These are phyloP conservation scores for Gracilaria domingensis DNA, from an alignment of 23 red algal genomes.

Conservation along the genomic window DNA sequence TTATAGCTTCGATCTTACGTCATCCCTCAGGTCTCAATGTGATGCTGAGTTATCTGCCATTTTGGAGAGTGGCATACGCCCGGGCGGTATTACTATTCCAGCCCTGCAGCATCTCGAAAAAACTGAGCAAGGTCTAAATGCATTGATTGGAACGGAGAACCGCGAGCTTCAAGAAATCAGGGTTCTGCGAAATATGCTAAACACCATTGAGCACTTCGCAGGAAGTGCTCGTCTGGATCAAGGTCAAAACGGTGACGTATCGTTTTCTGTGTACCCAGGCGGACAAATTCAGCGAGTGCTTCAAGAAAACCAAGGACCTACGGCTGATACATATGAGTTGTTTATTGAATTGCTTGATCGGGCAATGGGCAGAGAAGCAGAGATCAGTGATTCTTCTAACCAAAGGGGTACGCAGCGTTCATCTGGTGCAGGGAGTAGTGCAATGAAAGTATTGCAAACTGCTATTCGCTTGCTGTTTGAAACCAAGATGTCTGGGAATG, in stretches of 20 bases:
- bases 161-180: conserved; percentile 61
- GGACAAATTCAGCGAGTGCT: conserved; percentile 20
- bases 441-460: conserved; percentile 54
- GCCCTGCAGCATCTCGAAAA: conserved; percentile 57
- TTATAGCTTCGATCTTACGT: conserved; percentile 84
- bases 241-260: conserved; percentile 40
- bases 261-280: conserved; percentile 51
- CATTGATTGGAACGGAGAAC: conserved; percentile 65
- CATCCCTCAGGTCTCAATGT: conserved; percentile 55
- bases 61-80: conserved; percentile 55
- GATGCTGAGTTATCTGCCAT: conserved; percentile 53
- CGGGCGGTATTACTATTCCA: conserved; percentile 62
- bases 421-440: conserved; percentile 21
- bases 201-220: conserved; percentile 45
- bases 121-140: conserved; percentile 56
- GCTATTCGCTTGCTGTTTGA: conserved; percentile 73
- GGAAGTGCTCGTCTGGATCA: conserved; percentile 32
- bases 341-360: conserved; percentile 70
- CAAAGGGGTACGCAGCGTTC: background rate
- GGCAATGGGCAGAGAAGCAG: conserved; percentile 61
- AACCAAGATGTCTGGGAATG: background rate
- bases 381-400: background rate
- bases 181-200: conserved; percentile 36
- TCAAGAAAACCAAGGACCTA: conserved; percentile 32
- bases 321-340: conserved; percentile 54